These are phyloP conservation scores for Botrytis deweyae DNA, from an alignment of 2,329 filamentous ascomycete species.

Conservation along the genomic window DNA sequence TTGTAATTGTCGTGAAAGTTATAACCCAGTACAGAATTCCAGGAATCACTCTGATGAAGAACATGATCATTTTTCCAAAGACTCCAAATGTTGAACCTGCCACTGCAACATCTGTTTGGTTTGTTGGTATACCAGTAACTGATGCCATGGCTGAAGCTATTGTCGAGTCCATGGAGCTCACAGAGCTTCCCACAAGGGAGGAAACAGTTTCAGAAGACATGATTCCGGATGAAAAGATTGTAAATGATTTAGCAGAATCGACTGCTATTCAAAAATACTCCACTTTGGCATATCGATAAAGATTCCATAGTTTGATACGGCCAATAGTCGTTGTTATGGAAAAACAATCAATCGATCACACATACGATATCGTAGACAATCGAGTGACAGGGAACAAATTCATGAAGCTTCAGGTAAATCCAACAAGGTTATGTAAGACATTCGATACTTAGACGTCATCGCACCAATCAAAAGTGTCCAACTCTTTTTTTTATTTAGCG, in stretches of 20 bases:
- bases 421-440: not conserved
- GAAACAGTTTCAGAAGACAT: conserved; percentile 28
- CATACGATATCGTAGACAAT: not conserved
- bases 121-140: conserved; percentile 25
- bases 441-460: conserved; percentile 3
- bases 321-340: conserved; percentile 2
- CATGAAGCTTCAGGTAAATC: conserved; percentile 2
- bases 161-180: conserved; percentile 30
- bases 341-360: not conserved
- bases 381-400: conserved; percentile 7
- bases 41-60: conserved; percentile 55
- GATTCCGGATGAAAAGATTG: conserved; percentile 4
- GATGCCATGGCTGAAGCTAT: conserved; percentile 27
- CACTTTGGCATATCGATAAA: not conserved
- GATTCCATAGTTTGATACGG: conserved; percentile 8
- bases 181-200: conserved; percentile 29
- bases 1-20: conserved; percentile 80
- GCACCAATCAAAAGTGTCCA: conserved; percentile 16
- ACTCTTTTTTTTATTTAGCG: conserved; percentile 19
- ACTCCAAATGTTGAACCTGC: conserved; percentile 57
- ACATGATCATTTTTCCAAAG: conserved; percentile 55
- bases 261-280: not conserved
- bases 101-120: conserved; percentile 41
- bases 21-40: conserved; percentile 73
- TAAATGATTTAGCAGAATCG: not conserved